phyloP scores from a whole-genome alignment of 2,329 filamentous ascomycete species.

The Beauveria brongniartii region DNA sequence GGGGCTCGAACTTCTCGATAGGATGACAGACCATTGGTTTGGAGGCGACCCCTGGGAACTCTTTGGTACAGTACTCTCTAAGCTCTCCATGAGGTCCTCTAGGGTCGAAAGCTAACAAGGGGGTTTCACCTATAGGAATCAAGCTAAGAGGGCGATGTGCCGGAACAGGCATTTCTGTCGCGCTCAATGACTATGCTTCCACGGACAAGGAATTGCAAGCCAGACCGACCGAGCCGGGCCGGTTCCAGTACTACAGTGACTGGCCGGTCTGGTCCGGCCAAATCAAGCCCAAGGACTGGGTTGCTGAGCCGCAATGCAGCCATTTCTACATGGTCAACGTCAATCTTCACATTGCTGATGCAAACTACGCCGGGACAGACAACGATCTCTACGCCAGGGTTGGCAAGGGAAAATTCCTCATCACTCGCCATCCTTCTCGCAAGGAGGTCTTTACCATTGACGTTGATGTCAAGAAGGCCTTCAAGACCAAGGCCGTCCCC shows the following conservation, averaged over 20 bases:
- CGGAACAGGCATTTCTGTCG: not conserved
- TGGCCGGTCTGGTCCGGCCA: not conserved
- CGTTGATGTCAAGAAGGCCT: conserved; percentile 70
- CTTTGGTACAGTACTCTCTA: not conserved
- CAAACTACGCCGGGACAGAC: not conserved
- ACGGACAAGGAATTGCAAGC: not conserved
- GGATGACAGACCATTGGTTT: not conserved
- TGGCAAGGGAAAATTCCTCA: not conserved
- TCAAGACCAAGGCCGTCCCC: conserved; percentile 76
- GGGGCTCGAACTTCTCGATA: not conserved
- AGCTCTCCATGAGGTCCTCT: not conserved
- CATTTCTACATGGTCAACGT: not conserved
- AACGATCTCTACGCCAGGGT: not conserved
- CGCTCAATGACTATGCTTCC: not conserved
- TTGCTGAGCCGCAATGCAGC: not conserved
- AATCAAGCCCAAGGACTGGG: not conserved
- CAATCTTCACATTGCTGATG: not conserved
- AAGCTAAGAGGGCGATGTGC: not conserved
- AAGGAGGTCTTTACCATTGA: conserved; percentile 25
- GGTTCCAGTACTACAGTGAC: not conserved
- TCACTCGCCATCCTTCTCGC: not conserved
- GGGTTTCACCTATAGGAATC: not conserved
- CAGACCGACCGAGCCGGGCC: not conserved
- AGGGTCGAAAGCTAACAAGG: not conserved
- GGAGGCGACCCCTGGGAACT: not conserved